phyloP scores from a whole-genome alignment of 1,139 yeast genomes.

The Citeromyces hawaiiensis region DNA sequence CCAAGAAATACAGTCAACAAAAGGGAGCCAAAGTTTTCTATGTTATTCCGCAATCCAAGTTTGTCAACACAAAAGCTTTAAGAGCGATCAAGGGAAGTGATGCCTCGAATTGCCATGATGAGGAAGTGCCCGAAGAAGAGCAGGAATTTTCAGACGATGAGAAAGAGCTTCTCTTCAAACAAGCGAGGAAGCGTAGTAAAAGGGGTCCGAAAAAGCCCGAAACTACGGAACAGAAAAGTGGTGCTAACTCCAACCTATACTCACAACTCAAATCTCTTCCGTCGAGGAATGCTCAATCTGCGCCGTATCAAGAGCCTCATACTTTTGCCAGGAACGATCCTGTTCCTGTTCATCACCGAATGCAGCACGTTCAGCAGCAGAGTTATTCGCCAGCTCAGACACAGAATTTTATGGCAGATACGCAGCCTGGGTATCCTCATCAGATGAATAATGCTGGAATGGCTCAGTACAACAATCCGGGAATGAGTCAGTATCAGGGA shows the following conservation, averaged over 20 bases:
- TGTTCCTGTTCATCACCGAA: too few species aligned
- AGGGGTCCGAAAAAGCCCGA: conserved; percentile 20
- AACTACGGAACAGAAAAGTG: conserved; percentile 5
- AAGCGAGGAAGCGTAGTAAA: conserved; percentile 38
- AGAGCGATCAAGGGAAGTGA: conserved; percentile 74
- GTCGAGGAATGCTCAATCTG: too few species aligned
- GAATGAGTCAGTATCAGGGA: too few species aligned
- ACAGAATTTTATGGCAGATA: too few species aligned
- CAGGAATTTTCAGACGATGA: conserved; percentile 96
- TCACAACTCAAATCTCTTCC: too few species aligned
- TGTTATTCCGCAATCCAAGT: conserved; percentile 72
- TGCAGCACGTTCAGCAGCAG: too few species aligned
- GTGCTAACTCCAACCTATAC: conserved; percentile 1
- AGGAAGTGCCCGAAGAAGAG: conserved; percentile 84
- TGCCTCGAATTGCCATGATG: conserved; percentile 91
- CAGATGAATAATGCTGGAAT: too few species aligned
- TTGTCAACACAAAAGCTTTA: conserved; percentile 62
- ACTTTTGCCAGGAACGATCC: too few species aligned
- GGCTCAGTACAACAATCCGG: too few species aligned
- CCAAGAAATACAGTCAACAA: conserved; percentile 26
- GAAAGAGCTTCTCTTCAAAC: conserved; percentile 53
- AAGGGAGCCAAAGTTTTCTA: conserved; percentile 55
- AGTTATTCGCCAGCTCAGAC: too few species aligned
- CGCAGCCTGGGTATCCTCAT: too few species aligned
- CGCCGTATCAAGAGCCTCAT: too few species aligned